These are phyloP conservation scores for Fusarium udum DNA, from an alignment of 2,329 filamentous ascomycete species.

Conservation along the genomic window DNA sequence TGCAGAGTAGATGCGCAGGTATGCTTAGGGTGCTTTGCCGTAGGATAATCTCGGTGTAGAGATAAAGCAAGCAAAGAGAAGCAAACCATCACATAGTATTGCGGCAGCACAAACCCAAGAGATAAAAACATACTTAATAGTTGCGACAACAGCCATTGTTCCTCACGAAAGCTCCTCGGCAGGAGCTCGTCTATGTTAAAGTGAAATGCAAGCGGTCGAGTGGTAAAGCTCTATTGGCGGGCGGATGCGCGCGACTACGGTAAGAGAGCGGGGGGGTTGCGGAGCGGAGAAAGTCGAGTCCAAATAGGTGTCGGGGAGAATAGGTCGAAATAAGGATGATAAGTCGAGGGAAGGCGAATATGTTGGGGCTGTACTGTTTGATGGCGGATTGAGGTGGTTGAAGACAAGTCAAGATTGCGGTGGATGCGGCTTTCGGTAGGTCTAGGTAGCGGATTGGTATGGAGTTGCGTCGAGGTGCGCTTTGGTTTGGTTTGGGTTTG, in stretches of 20 bases:
- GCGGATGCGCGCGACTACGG: conserved; percentile 36
- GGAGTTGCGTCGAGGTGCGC: conserved; percentile 25
- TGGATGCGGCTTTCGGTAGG: conserved; percentile 32
- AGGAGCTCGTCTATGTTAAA: conserved; percentile 47
- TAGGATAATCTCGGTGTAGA: conserved; percentile 5
- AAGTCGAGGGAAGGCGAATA: conserved; percentile 1
- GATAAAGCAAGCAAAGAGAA: background rate
- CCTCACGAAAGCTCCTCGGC: conserved; percentile 50
- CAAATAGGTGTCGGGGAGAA: background rate
- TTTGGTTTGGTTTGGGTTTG: conserved; percentile 17
- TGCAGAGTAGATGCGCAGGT: conserved; percentile 31
- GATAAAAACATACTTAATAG: conserved; percentile 65
- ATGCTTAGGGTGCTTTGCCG: background rate
- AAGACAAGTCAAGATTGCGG: conserved; percentile 33
- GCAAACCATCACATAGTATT: background rate
- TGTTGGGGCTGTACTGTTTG: conserved; percentile 9
- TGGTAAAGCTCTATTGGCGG: conserved; percentile 39
- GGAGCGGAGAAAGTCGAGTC: conserved; percentile 28
- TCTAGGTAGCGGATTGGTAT: conserved; percentile 36
- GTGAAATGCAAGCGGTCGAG: conserved; percentile 38
- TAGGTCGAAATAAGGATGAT: conserved; percentile 3
- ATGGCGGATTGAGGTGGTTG: conserved; percentile 28
- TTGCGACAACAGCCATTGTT: conserved; percentile 69
- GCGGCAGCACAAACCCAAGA: conserved; percentile 12
- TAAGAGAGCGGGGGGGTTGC: conserved; percentile 28